A percentile compares a stretch with the other conserved stretches of the same genome.
phyloP scores from a whole-genome alignment of 805 yeast species.

The Scheffersomyces spartinae region DNA sequence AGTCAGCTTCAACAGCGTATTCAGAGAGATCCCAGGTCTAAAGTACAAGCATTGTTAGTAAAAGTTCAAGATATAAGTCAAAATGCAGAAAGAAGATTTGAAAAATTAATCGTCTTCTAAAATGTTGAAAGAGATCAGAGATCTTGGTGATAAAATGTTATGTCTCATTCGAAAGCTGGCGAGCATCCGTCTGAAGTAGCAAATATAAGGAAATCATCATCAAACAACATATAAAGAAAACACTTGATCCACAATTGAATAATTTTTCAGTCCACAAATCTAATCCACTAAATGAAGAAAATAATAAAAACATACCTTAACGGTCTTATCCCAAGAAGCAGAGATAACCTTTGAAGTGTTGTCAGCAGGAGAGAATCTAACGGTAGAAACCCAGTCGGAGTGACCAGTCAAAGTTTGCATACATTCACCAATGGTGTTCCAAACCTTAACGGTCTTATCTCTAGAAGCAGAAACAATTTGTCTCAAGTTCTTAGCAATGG shows the following conservation, averaged over 20 bases:
- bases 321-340: slow-evolving; percentile 98
- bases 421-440: slow-evolving; percentile 98
- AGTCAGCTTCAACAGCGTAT: slow-evolving; percentile 85
- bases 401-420: slow-evolving; percentile 89
- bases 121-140: slow-evolving; percentile 53
- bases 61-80: slow-evolving; percentile 4
- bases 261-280: too few species aligned
- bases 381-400: slow-evolving; percentile 98
- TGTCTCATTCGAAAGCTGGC: slow-evolving; percentile 83
- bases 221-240: slow-evolving; percentile 1
- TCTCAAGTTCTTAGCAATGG: slow-evolving; percentile 93
- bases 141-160: slow-evolving; percentile 95
- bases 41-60: slow-evolving; percentile 42
- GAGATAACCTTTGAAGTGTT: slow-evolving; percentile 74
- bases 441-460: slow-evolving; percentile 97
- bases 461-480: slow-evolving; percentile 98
- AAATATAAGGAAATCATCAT: slow-evolving; percentile 76
- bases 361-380: slow-evolving; percentile 88
- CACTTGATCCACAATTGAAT: slow-evolving; percentile 2
- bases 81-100: slow-evolving; percentile 5
- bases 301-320: slow-evolving; percentile 76
- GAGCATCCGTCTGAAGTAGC: slow-evolving; percentile 95
- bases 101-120: slow-evolving; percentile 1
- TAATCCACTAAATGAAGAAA: slow-evolving; percentile 2
- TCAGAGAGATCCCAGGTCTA: slow-evolving; percentile 92